phyloP scores from a whole-genome alignment of 2,329 filamentous ascomycete species.

The Colletotrichum theobromicola region DNA sequence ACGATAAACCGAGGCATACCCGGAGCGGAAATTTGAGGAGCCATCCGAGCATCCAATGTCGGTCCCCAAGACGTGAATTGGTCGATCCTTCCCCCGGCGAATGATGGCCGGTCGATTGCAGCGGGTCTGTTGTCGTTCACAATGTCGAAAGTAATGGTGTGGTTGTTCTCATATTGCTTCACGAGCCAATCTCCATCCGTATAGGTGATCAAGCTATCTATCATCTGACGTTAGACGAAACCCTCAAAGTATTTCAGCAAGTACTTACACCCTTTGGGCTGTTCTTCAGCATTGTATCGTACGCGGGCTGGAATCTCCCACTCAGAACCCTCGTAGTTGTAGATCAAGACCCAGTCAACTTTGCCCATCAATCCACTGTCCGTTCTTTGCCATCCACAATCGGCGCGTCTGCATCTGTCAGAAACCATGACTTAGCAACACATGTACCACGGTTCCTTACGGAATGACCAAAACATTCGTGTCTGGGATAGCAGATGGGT shows the following conservation, averaged over 20 bases:
- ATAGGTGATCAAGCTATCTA: neutral
- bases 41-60: slow-evolving; percentile 61
- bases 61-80: slow-evolving; percentile 64
- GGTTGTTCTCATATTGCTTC: neutral
- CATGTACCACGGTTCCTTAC: neutral
- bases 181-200: slow-evolving; percentile 1
- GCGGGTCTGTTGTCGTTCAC: neutral
- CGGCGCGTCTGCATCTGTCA: neutral
- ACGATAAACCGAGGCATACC: slow-evolving; percentile 34
- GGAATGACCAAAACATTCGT: neutral
- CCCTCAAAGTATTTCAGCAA: neutral
- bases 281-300: neutral
- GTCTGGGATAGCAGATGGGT: neutral
- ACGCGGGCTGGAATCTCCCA: slow-evolving; percentile 1
- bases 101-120: neutral
- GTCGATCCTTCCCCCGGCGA: slow-evolving; percentile 31
- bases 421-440: neutral
- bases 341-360: neutral
- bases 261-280: neutral
- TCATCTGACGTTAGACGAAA: neutral
- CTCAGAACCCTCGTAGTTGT: neutral
- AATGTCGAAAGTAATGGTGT: neutral
- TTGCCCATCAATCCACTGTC: neutral
- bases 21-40: slow-evolving; percentile 59
- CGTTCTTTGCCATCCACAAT: slow-evolving; percentile 1